Evolutionary conservation across 2,329 filamentous ascomycete species (phyloP), one percentile per base, ranked within the genome.

Genomic region (Pyrenophora teres): DNA sequence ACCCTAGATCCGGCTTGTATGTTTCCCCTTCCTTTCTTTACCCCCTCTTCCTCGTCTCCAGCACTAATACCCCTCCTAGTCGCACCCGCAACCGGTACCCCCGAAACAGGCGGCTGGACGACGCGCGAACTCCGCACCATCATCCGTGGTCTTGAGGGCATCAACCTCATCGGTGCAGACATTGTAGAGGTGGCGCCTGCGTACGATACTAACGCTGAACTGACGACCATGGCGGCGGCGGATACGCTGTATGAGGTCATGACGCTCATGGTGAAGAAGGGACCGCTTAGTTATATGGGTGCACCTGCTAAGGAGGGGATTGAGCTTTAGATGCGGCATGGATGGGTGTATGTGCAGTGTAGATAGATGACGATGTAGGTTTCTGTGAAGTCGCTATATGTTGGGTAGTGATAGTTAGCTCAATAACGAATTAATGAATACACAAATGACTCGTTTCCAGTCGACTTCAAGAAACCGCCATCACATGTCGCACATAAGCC

Each of bases 241-340:
- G 71, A 92, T 72, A 83, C 83, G 0, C 74, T 92, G 16, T 92
- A 88, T 66, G 88, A 93, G 73, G 83, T 92, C 40, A 88, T 92
- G 83, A 89, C 84, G 10, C 80, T 92, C 54, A 92, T 92, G 88
- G 87, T 91, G 13, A 90, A 91, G 80, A 86, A 85, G 63, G 89
- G 88, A 0, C 87, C 87, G 0, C 75, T 90, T 57, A 87, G 81
- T 62, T 69, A 77, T 32, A 78, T 79, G 71, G 65, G 64, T 2
- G 56, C 63, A 45, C 65, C 69, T 33, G 64, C 65, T 39, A 54
- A 67, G 48, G 62, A 65, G 46, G 54, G 44, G 1, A 55, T 65
- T 7, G 68, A 73, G 57, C 57, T 72, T 45, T 52, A 52, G n/a
- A n/a, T n/a, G n/a, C n/a, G n/a, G n/a, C n/a, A n/a, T n/a, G n/a